Evolutionary conservation across 495 filamentous ascomycete genomes (phyloP).

Genomic region (Pyrenula massariospora): DNA sequence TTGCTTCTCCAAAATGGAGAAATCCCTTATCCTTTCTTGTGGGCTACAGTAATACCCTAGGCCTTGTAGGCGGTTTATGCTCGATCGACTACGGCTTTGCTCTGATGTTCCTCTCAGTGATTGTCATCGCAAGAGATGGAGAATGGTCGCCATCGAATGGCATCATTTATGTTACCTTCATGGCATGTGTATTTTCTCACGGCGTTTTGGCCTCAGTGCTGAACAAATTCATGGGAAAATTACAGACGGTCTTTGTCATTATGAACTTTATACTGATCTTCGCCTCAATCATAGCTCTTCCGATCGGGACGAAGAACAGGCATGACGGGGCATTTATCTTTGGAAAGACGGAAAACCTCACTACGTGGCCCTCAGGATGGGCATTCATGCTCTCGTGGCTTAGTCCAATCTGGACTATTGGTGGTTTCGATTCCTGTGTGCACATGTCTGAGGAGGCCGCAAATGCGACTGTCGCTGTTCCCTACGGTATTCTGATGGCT

Average conservation of each 20-base stretch:
- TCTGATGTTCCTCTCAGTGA: constrained; percentile 39
- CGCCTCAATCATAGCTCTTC: constrained; percentile 54
- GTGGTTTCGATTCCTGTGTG: constrained; percentile 35
- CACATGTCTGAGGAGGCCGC: constrained; percentile 56
- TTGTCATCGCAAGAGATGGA: constrained; percentile 54
- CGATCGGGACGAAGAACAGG: constrained; percentile 36
- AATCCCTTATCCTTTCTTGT: constrained; percentile 58
- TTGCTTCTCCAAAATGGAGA: constrained; percentile 43
- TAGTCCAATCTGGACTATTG: constrained; percentile 57
- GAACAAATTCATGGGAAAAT: constrained; percentile 50
- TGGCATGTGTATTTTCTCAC: constrained; percentile 44
- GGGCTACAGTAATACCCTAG: constrained; percentile 61
- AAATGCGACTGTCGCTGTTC: constrained; percentile 50
- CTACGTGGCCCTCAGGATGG: constrained; percentile 49
- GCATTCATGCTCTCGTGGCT: constrained; percentile 57
- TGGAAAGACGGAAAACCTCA: constrained; percentile 36
- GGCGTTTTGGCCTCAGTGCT: constrained; percentile 43
- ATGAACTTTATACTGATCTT: constrained; percentile 53
- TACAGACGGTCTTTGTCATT: constrained; percentile 52
- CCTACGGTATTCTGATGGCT: constrained; percentile 39
- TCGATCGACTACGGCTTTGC: constrained; percentile 46
- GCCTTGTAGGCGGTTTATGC: constrained; percentile 51
- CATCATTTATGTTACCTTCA: constrained; percentile 51
- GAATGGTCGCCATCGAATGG: constrained; percentile 48
- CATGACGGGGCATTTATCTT: constrained; percentile 24